Base-by-base conservation (phyloP, 345 rosid species). In the Laguncularia racemosa region DNA sequence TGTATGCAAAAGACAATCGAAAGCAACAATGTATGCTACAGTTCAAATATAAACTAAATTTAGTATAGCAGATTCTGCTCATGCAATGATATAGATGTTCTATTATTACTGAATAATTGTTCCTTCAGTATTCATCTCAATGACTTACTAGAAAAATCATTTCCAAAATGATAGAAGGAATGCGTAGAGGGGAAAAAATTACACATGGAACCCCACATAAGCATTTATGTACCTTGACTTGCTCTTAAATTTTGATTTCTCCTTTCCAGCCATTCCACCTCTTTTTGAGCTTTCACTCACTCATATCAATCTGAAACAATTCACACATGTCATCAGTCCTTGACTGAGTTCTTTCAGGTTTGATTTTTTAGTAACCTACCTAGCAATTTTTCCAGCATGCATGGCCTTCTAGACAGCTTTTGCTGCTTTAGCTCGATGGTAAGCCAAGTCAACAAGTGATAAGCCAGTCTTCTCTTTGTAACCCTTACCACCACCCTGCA, bases 211-310 rank as follows among this genome's bases (percentile, higher is more conserved):
- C 48, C 44, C 40, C 16, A n/a, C 43, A 44, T 19, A 28, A 19
- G 50, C n/a, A 54, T 40, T 52, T 53, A 50, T 20, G 20, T 40
- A 92, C 97, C 98, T 78, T 51, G 86, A 81, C 72, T 92, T 89
- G 89, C 98, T 92, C 82, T 89, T 92, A 65, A 89, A 89, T 21
- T 88, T 81, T 12, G 93, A 64, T 75, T 81, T 89, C 53, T 77
- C 86, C 61, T 66, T 72, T 61, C 67, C 80, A 1, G 53, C 67
- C 2, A 33, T 73, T 12, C 70, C 62, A 12, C 81, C 59, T 13
- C 73, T 76, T 81, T 68, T 71, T 77, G 53, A 71, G 78, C 76
- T 81, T 93, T 58, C 47, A 75, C 71, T 87, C 97, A 53, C 81
- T 82, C 86, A 87, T 89, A 63, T 93, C 96, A 43, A 78, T 71